Evolutionary conservation across 805 yeast genomes (phyloP), one percentile per base, ranked within the genome.

Genomic region (Spathaspora hagerdaliae): DNA sequence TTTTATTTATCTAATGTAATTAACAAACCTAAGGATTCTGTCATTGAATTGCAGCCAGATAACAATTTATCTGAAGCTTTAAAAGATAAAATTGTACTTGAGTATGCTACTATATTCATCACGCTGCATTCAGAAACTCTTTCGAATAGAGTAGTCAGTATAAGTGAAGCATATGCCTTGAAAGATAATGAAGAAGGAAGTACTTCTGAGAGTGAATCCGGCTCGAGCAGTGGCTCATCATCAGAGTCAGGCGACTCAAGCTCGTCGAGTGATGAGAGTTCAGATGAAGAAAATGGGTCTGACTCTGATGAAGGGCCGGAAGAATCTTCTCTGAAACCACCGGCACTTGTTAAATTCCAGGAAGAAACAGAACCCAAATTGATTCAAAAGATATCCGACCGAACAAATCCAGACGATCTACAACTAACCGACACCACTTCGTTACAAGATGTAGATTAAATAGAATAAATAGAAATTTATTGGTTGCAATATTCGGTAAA

Each of bases 81-180:
- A n/a, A 65, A 67, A 47, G 80, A 81, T 32, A 73, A 74, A 45
- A 71, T 81, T 0, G 86, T 89, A 0, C 71, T 88, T 32, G 97
- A 89, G 58, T 89, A 77, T 52, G 96, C 97, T 0, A 83, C 90
- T 0, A 67, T 89, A 5, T 73, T 69, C 45, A 69, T 85, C 1
- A 66, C 75, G 46, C 36, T 35, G 40, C 3, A 59, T 54, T 6
- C 46, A 11, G 36, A 46, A 9, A 29, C 32, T 10, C 38, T 41
- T 38, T 15, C 32, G 43, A 26, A 36, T 24, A 36, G 26, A 27
- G 15, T 38, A 11, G 31, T 38, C 15, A 49, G 33, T 13, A 7
- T 40, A 6, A 48, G 45, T 1, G 37, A 36, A 7, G 59, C 50
- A 54, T 50, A 33, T 41, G 59, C 50, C 19, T 29, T 29, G 12